Percentiles rank a stretch among this genome's conserved stretches.
Conservation (phyloP, 1,139 yeast genomes). For the Kluyveromyces sp. region DNA sequence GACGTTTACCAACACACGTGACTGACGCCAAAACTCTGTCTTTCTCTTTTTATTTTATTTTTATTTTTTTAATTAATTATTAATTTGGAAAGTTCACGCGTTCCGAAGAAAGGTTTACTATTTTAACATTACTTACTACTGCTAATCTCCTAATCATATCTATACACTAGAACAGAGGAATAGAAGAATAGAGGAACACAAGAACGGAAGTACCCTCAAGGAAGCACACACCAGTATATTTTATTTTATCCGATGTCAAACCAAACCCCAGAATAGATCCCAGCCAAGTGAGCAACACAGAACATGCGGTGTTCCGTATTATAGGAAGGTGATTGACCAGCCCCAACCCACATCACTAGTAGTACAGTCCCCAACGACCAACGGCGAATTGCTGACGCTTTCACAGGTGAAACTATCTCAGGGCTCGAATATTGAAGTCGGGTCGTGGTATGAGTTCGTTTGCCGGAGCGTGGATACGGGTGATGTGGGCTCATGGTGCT, state of each 20-base stretch:
- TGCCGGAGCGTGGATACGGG: constrained; percentile 29
- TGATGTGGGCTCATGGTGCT: constrained; percentile 26
- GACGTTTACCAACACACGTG: too few species aligned
- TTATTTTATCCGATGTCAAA: constrained; percentile 19
- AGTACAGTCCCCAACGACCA: constrained; percentile 23
- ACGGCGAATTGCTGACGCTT: constrained; percentile 26
- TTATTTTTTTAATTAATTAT: too few species aligned
- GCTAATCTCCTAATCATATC: too few species aligned
- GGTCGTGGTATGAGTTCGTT: constrained; percentile 29
- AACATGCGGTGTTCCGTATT: constrained; percentile 25
- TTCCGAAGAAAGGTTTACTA: too few species aligned
- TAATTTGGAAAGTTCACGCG: too few species aligned
- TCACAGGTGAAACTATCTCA: constrained; percentile 22
- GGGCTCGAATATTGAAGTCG: constrained; percentile 21
- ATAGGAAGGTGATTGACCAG: constrained; percentile 28
- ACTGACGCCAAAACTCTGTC: too few species aligned
- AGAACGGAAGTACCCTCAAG: background rate
- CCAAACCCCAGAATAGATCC: constrained; percentile 30
- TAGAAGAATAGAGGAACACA: background rate
- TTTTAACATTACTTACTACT: too few species aligned
- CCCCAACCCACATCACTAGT: constrained; percentile 24
- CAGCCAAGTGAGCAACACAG: constrained; percentile 18
- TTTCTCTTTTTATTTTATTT: too few species aligned
- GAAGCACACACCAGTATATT: background rate
- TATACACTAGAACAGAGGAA: too few species aligned